A percentile compares a stretch with the other conserved stretches of the same genome.
These are phyloP conservation scores for Globisporangium radiosum DNA, from an alignment of 352 stramenopile genomes.

Conservation along the genomic window DNA sequence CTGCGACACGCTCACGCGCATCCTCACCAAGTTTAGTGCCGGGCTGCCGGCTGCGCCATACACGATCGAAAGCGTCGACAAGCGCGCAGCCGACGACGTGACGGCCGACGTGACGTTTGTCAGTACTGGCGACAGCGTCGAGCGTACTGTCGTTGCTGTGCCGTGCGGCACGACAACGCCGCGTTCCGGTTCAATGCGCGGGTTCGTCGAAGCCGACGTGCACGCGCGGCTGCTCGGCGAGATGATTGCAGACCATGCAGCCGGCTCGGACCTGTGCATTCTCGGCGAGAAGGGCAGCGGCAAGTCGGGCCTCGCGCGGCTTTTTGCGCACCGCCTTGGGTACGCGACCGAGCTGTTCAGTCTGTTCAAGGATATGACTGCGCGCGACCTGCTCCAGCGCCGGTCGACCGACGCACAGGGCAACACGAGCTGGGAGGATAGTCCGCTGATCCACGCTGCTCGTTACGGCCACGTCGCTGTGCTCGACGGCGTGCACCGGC, in stretches of 20 bases:
- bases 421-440: slow-evolving; percentile 91
- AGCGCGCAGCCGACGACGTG: slow-evolving; percentile 14
- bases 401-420: slow-evolving; percentile 82
- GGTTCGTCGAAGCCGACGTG: slow-evolving; percentile 54
- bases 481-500: slow-evolving; percentile 92
- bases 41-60: slow-evolving; percentile 24
- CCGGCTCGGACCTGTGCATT: slow-evolving; percentile 72
- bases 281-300: slow-evolving; percentile 78
- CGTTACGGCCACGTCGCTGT: slow-evolving; percentile 78
- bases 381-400: slow-evolving; percentile 88
- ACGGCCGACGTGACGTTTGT: slow-evolving; percentile 21
- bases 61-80: slow-evolving; percentile 28
- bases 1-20: slow-evolving; percentile 41
- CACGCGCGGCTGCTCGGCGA: slow-evolving; percentile 40
- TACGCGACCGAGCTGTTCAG: slow-evolving; percentile 88
- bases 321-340: slow-evolving; percentile 66
- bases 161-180: slow-evolving; percentile 33
- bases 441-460: slow-evolving; percentile 87
- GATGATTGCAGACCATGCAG: slow-evolving; percentile 80
- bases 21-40: slow-evolving; percentile 41
- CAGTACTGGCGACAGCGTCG: neutral
- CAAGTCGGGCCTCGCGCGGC: slow-evolving; percentile 66
- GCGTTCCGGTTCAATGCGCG: slow-evolving; percentile 19
- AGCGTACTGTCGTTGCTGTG: slow-evolving; percentile 22
- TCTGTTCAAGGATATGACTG: slow-evolving; percentile 92